Conservation (phyloP, 1,284 basidiomycete species). For the Gymnopus androsaceus region DNA sequence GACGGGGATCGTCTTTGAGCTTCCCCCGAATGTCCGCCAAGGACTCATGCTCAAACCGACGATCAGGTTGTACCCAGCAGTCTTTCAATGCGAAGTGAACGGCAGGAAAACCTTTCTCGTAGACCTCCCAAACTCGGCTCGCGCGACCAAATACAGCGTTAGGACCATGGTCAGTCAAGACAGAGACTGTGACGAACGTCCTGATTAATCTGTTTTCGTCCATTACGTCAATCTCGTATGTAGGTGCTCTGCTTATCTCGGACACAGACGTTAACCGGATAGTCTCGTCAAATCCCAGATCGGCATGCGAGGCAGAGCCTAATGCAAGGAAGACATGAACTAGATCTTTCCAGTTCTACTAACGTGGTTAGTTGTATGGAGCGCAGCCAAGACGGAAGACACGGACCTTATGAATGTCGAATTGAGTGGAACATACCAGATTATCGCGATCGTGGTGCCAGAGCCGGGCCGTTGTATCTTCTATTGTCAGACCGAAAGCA, state of each 20-base stretch:
- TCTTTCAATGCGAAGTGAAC: not conserved
- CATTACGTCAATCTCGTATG: not conserved
- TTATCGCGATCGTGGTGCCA: constrained; percentile 2
- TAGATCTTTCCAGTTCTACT: not conserved
- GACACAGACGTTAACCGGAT: not conserved
- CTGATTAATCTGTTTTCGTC: not conserved
- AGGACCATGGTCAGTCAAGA: not conserved
- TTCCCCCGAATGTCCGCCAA: not conserved
- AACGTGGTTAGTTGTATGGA: not conserved
- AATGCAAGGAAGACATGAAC: not conserved
- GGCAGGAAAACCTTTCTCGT: not conserved
- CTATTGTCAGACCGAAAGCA: constrained; percentile 1
- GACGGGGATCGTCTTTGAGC: not conserved
- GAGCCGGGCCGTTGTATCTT: constrained; percentile 2
- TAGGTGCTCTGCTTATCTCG: not conserved
- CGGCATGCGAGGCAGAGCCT: not conserved
- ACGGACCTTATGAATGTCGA: not conserved
- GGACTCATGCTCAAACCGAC: not conserved
- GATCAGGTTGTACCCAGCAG: not conserved
- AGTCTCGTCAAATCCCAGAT: not conserved
- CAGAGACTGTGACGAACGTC: not conserved
- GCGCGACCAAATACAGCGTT: not conserved
- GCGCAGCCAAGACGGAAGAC: not conserved
- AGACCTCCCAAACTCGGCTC: not conserved
- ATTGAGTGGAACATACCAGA: not conserved